Conservation (phyloP, 768 basidiomycete species). For the Podaxis pistillaris region DNA sequence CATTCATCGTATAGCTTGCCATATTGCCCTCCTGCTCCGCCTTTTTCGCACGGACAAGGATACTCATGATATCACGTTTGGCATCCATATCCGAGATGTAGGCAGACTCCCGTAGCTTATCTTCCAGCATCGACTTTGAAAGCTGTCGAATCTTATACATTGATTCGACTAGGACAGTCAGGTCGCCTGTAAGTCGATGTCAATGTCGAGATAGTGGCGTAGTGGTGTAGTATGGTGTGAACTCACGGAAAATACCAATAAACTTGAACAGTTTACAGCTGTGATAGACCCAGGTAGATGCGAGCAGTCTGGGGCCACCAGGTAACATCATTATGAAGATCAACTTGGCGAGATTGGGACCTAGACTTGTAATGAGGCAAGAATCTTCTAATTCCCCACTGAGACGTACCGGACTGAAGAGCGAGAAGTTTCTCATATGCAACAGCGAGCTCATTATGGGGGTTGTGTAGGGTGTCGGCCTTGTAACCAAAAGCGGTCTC, state of each 20-base stretch:
- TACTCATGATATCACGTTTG: constrained; percentile 40
- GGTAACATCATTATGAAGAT: constrained; percentile 29
- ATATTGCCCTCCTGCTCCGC: constrained; percentile 24
- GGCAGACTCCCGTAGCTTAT: constrained; percentile 28
- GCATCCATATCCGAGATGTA: constrained; percentile 26
- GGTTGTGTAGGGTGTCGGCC: constrained; percentile 34
- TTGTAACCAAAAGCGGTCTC: constrained; percentile 38
- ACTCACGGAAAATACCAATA: constrained; percentile 17
- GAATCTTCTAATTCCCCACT: background rate
- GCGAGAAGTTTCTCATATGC: constrained; percentile 34
- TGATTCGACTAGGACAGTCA: constrained; percentile 24
- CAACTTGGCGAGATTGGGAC: constrained; percentile 29
- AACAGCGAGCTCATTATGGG: constrained; percentile 35
- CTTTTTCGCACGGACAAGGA: constrained; percentile 36
- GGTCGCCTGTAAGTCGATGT: background rate
- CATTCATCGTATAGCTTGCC: constrained; percentile 30
- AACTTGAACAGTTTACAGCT: constrained; percentile 22
- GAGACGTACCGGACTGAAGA: constrained; percentile 30
- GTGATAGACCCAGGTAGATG: constrained; percentile 28
- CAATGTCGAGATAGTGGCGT: background rate
- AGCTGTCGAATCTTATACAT: constrained; percentile 33
- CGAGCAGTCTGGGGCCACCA: constrained; percentile 22
- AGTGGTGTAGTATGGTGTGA: background rate
- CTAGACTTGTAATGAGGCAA: constrained; percentile 9
- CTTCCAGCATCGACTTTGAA: constrained; percentile 30